Evolutionary conservation across 2,329 filamentous ascomycete genomes (phyloP), one percentile per base, ranked within the genome.

Genomic region (Colletotrichum sansevieriae): DNA sequence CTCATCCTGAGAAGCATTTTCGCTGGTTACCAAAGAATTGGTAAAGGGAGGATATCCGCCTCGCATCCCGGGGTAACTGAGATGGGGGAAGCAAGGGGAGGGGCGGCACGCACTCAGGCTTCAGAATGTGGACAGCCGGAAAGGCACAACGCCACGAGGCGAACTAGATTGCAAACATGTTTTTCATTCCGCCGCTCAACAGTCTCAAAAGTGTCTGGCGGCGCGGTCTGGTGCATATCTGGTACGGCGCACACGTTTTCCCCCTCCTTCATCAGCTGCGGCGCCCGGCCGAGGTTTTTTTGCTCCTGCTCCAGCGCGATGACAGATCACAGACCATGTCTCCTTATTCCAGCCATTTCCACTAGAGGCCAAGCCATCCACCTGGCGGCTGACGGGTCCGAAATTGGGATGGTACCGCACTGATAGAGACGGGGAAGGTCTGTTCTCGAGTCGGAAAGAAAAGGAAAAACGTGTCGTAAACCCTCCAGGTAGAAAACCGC

Each of bases 111-210:
- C 47, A 59, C 22, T 20, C 41, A 39, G 60, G 57, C 65, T 58
- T 37, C n/a, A 33, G 15, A 63, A 37, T 55, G 61, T 37, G 29
- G 55, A 41, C 33, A 33, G 47, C 55, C 62, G 62, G 55, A 55
- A 65, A 60, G 18, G 49, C 56, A 55, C 55, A 25, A 61, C 62
- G 65, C 65, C 62, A 68, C 65, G 62, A 68, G 65, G 65, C 41
- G 43, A 47, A 43, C 56, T 46, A 49, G 39, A 41, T 54, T 29
- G 62, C 55, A 56, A 65, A 56, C 65, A 68, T 29, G 62, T 55
- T 68, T 64, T 64, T 60, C 47, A 62, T 60, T 29, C 39, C 41
- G 65, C 55, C 52, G 49, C 41, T 60, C 57, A 15, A 29, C 12
- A 44, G 65, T 68, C 65, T 68, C 61, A 68, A 63, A 59, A 22